Base-by-base conservation (phyloP, 1,139 yeast genomes). In the Geotrichum cucujoidarum region DNA sequence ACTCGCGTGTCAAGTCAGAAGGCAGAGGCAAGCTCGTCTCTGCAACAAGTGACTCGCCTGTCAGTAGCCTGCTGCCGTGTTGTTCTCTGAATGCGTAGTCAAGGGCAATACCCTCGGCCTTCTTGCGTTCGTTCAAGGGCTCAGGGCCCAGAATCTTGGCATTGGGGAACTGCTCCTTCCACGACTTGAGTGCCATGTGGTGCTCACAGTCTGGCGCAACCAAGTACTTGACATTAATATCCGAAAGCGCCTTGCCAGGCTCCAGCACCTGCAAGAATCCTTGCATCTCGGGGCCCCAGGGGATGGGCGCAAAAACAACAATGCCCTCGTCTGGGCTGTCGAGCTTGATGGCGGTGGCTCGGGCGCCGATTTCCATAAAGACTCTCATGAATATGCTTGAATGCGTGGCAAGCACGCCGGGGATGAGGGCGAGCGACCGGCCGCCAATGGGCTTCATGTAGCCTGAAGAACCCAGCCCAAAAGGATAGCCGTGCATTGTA, bases 221-320 rank as follows among this genome's bases (percentile, higher is more conserved):
- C 18, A 65, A 41, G 47, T 65, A 65, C 47, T 52, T 56, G 48
- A 65, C 66, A 38, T 59, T 59, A 30, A 55, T 49, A 14, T 66
- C 62, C 1, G 69, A 72, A 1, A 69, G 61, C 38, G 71, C 64
- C 27, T 67, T 58, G 39, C 69, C 60, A 22, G 68, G 58, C 38
- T 70, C 60, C 33, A 78, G 59, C 1, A 72, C 67, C 27, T 67
- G 65, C 29, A 71, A 61, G 4, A 76, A 75, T 32, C 65, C 70
- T 4, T 71, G 68, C 11, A 67, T 53, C 45, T 68, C 72, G 1
- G 54, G 53, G 1, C 80, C 77, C 57, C 72, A 76, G 1, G 88
- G 88, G 42, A 81, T 71, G 0, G 87, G 80, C 2, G 81, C 75
- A 75, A 81, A 78, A 7, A 82, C 75, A 8, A 78, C 64, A 20